phyloP scores from a whole-genome alignment of 2,329 filamentous ascomycete species.

The Hymenoscyphus fructigenus region DNA sequence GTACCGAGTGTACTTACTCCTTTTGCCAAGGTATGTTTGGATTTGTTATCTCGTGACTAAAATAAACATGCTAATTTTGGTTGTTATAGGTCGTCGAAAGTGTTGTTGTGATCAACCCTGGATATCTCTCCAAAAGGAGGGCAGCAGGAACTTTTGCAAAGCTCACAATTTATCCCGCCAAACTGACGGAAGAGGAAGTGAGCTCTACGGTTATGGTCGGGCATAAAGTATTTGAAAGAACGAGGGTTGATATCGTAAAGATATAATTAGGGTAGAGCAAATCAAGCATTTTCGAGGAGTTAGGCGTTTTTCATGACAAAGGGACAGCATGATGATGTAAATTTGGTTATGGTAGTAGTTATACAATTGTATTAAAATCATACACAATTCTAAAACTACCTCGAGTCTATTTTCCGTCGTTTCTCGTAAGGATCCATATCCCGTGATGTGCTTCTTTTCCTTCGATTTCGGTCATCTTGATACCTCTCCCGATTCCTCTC shows the following conservation, averaged over 20 bases:
- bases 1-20: conserved; percentile 79
- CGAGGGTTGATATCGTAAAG: conserved; percentile 81
- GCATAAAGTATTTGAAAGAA: conserved; percentile 78
- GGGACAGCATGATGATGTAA: not conserved
- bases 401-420: conserved; percentile 53
- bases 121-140: conserved; percentile 78
- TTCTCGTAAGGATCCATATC: conserved; percentile 57
- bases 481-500: conserved; percentile 43
- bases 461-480: conserved; percentile 47
- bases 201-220: conserved; percentile 57
- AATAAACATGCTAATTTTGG: conserved; percentile 7
- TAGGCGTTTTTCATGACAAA: not conserved
- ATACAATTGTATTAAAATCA: conserved; percentile 7
- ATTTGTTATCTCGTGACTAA: not conserved
- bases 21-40: conserved; percentile 75
- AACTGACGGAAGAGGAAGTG: conserved; percentile 56
- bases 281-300: not conserved
- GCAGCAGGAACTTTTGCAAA: conserved; percentile 84
- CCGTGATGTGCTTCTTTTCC: conserved; percentile 58
- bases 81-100: conserved; percentile 75
- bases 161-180: conserved; percentile 70
- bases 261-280: conserved; percentile 49
- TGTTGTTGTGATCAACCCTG: conserved; percentile 88
- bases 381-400: conserved; percentile 17
- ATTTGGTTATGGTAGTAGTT: not conserved